Base-by-base conservation (phyloP, 2,329 filamentous ascomycete species). In the Nigrospora oryzae region DNA sequence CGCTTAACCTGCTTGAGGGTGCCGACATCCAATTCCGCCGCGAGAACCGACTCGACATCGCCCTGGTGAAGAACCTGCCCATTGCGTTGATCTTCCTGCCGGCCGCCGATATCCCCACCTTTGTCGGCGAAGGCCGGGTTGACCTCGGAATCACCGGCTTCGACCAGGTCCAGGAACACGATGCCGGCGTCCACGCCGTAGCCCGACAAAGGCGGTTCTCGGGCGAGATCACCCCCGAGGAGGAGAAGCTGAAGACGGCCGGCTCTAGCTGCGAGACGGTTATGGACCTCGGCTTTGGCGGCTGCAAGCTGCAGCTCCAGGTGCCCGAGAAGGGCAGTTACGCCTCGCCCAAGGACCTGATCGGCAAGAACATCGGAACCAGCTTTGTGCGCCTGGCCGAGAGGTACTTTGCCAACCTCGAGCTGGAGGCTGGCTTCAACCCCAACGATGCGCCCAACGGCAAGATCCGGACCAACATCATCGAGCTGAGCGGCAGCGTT, bases 61-160 rank as follows among this genome's bases (percentile, higher is more conserved):
- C 93, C 14, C 83, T 98, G 23, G 93, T 97, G 62, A 95, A 96
- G 74, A 98, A 98, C 69, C 81, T 93, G 28, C 88, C 87, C 33
- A 89, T 98, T 57, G 93, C 93, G 14, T 86, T 98, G 49, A 83
- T 98, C 61, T 98, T 98, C 74, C 85, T 98, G 23, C 93, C 93
- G 30, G 93, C 91, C 34, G 90, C 89, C 54, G 93, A 98, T 64
- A 98, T 98, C 61, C 93, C 93, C 5, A 95, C 89, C 35, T 97
- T 97, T 61, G 90, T 98, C 40, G 91, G 91, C 46, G 90, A 97
- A 68, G 93, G 93, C 47, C 84, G 84, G 50, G 89, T 95, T 40
- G 90, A 95, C 61, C 74, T 98, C 14, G 93, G 93, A 51, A 98
- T 98, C 62, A 97, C 93, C 0, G 93, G 93, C 42, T 80, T 81